Percentiles rank a stretch among this genome's conserved stretches.
phyloP scores from a whole-genome alignment of 179 eudicot species.

The Corrigiola litoralis region DNA sequence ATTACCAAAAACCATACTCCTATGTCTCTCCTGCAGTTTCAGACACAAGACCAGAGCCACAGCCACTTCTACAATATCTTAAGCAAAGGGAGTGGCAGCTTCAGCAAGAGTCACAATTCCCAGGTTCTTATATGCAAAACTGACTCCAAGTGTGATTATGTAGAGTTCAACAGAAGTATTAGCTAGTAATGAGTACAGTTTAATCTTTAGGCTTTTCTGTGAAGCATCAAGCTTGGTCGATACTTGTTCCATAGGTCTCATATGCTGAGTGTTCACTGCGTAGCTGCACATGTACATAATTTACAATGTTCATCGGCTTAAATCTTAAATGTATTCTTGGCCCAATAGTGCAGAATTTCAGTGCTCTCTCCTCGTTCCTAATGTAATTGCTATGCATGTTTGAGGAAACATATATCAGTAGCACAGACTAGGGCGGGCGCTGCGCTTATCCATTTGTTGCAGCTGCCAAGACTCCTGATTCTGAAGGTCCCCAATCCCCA shows the following conservation, averaged over 20 bases:
- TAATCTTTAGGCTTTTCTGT: neutral
- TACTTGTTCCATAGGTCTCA: neutral
- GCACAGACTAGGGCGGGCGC: neutral
- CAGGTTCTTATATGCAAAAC: conserved; percentile 61
- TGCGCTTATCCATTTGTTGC: neutral
- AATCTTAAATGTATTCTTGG: neutral
- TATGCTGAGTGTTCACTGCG: neutral
- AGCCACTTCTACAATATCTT: conserved; percentile 58
- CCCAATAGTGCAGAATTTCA: neutral
- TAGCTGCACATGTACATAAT: neutral
- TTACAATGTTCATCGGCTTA: neutral
- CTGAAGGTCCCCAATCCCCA: too few relatives aligned
- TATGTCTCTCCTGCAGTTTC: conserved; percentile 25
- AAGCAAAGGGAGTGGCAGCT: conserved; percentile 70
- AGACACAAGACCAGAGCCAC: conserved; percentile 42
- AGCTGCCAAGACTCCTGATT: too few relatives aligned
- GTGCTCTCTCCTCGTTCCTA: neutral
- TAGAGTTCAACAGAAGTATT: neutral
- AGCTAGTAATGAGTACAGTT: neutral
- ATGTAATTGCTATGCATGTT: too few relatives aligned
- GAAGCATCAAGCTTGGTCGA: too few relatives aligned
- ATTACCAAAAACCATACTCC: conserved; percentile 38
- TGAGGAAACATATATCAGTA: neutral
- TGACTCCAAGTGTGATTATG: conserved; percentile 21
- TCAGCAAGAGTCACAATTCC: conserved; percentile 46